Evolutionary conservation across 108 stramenopile genomes (phyloP), one percentile per base, ranked within the genome.

Genomic region (Cyclotella cryptica): DNA sequence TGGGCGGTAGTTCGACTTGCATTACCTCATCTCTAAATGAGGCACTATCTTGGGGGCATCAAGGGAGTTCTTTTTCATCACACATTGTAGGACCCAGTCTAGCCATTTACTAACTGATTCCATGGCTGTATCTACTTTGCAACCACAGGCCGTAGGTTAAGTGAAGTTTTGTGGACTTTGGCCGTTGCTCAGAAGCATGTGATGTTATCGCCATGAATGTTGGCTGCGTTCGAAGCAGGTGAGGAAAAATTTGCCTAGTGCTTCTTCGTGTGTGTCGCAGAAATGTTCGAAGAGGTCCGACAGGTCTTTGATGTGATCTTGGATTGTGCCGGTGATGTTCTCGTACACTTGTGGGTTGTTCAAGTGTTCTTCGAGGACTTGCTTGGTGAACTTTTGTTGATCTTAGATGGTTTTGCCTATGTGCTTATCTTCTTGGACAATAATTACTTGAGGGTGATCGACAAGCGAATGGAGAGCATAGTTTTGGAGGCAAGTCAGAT

Each of bases 111-210:
- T 65, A 13, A 65, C 6, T 6, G 43, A 4, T 65, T 65, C 64
- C 22, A 65, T 43, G 8, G 43, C 43, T 24, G 64, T 65, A 19
- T 43, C 43, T 1, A 5, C 7, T 26, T 65, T 65, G 64, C 64
- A 22, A 65, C 64, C 4, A 65, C 43, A 2, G 64, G 64, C 3
- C 64, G 42, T 1, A 65, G 22, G 8, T 44, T 65, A 7, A 65
- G 22, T 22, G 64, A 43, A 2, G 44, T 65, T 45, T 65, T 65
- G 64, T 65, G 64, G 19, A 65, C 64, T 65, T 65, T 65, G 13
- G 44, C 4, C 7, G 64, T 65, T 21, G 64, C 64, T 44, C 64
- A 21, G 21, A 65, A 65, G 6, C 1, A 0, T 17, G 64, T 43
- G 3, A 65, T 22, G 0, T 3, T 19, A 26, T 44, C 13, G 18